Percentiles rank a stretch among this genome's conserved stretches.
These are phyloP conservation scores for Camillea tinctor DNA, from an alignment of 2,329 filamentous ascomycete species.

Conservation along the genomic window DNA sequence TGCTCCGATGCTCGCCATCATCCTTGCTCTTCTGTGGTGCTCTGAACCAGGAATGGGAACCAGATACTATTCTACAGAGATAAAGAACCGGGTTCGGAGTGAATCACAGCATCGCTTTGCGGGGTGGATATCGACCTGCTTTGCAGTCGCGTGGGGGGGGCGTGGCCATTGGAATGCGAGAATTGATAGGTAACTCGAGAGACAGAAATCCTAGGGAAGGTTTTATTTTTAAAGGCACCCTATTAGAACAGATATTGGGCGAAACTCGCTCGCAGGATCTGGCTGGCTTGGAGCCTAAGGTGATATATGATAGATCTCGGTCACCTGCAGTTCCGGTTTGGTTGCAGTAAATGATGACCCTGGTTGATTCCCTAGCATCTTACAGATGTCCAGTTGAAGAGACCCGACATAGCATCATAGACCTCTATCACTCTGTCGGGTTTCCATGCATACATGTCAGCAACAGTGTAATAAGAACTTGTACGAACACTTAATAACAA, in stretches of 20 bases:
- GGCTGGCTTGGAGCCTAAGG: conserved; percentile 14
- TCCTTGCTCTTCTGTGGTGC: background rate
- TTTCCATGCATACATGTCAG: background rate
- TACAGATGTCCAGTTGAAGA: background rate
- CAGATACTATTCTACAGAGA: background rate
- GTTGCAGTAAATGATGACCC: conserved; percentile 3
- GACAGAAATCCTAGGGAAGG: background rate
- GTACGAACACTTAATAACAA: background rate
- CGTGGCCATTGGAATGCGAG: background rate
- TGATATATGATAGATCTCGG: conserved; percentile 29
- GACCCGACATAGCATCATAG: background rate
- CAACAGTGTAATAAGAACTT: background rate
- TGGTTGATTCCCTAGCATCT: background rate
- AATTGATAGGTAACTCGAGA: conserved; percentile 5
- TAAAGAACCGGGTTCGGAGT: background rate
- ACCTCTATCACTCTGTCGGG: background rate
- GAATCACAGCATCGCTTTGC: background rate
- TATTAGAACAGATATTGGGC: conserved; percentile 7
- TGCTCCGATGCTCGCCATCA: background rate
- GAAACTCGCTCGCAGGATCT: conserved; percentile 17
- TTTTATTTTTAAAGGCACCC: background rate
- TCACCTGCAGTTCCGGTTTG: conserved; percentile 13
- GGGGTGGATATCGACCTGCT: background rate
- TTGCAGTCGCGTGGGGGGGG: background rate
- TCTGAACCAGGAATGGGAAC: background rate